Conservation (phyloP, 176 grass and related monocot genomes). For the Poa annua region DNA sequence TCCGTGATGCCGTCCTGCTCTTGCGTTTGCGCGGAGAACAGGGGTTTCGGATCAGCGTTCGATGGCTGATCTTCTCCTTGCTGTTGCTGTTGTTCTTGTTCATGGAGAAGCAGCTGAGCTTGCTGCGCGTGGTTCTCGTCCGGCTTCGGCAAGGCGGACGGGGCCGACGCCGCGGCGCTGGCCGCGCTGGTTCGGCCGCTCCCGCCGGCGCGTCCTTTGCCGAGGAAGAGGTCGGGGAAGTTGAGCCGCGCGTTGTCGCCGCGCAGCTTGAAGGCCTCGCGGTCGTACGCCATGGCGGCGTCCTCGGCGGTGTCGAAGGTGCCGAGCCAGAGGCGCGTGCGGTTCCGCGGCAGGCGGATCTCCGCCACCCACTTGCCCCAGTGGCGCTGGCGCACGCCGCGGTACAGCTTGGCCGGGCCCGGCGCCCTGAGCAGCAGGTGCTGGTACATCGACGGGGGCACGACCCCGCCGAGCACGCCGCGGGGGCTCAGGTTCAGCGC, state of each 20-base stretch:
- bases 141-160: constrained; percentile 47
- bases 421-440: constrained; percentile 52
- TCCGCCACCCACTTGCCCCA: constrained; percentile 99
- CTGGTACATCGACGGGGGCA: constrained; percentile 59
- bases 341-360: constrained; percentile 92
- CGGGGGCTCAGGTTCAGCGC: constrained; percentile 79
- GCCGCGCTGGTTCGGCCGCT: constrained; percentile 53
- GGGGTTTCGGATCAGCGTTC: constrained; percentile 26
- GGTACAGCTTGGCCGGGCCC: constrained; percentile 71
- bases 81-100: constrained; percentile 27
- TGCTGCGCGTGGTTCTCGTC: constrained; percentile 37
- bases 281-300: constrained; percentile 93
- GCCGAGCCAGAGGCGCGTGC: constrained; percentile 90
- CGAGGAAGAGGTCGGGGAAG: constrained; percentile 88
- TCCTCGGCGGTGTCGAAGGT: constrained; percentile 99
- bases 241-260: constrained; percentile 93
- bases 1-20: constrained; percentile 40
- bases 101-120: constrained; percentile 7
- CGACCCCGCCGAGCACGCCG: constrained; percentile 40
- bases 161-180: constrained; percentile 50
- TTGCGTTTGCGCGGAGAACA: constrained; percentile 33
- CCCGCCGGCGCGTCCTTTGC: constrained; percentile 55
- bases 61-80: neutral
- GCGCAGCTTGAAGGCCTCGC: constrained; percentile 87
- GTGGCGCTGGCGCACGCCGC: constrained; percentile 93